Percentiles rank a stretch among this genome's conserved stretches.
Evolutionary conservation across 495 filamentous ascomycete species (phyloP).

Genomic region (Penicilliopsis zonata): DNA sequence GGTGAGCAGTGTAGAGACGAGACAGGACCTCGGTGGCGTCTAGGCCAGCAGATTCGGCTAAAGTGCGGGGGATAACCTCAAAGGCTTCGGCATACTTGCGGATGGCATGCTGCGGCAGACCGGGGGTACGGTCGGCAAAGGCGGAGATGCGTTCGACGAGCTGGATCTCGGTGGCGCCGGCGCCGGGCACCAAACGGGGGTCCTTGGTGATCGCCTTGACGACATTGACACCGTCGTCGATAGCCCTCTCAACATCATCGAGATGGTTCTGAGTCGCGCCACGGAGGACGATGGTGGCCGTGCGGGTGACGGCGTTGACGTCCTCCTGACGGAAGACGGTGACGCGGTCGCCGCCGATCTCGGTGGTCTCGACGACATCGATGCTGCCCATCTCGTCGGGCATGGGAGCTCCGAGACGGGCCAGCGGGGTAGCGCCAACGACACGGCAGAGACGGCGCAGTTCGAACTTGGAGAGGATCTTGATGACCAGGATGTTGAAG

Average conservation of each 20-base stretch:
- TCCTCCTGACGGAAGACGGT: slow-evolving; percentile 98
- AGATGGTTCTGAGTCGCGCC: slow-evolving; percentile 97
- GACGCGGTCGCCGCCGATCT: slow-evolving; percentile 97
- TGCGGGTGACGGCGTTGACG: slow-evolving; percentile 77
- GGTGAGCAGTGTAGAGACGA: slow-evolving; percentile 85
- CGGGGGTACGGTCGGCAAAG: slow-evolving; percentile 82
- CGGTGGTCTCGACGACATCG: slow-evolving; percentile 92
- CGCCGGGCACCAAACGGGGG: slow-evolving; percentile 80
- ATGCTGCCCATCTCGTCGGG: slow-evolving; percentile 96
- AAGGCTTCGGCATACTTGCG: slow-evolving; percentile 97
- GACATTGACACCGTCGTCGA: slow-evolving; percentile 97
- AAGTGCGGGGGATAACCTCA: slow-evolving; percentile 85
- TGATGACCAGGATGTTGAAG: slow-evolving; percentile 90
- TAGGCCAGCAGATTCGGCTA: slow-evolving; percentile 88
- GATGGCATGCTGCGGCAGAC: slow-evolving; percentile 87
- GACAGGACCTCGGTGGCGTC: slow-evolving; percentile 93
- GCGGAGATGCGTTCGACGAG: slow-evolving; percentile 83
- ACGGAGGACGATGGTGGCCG: slow-evolving; percentile 87
- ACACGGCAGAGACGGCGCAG: slow-evolving; percentile 87
- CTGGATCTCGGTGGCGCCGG: slow-evolving; percentile 92
- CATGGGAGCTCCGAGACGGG: slow-evolving; percentile 94
- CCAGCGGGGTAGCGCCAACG: slow-evolving; percentile 89
- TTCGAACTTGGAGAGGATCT: slow-evolving; percentile 97
- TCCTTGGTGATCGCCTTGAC: slow-evolving; percentile 98
- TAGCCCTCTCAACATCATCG: slow-evolving; percentile 92